Base-by-base conservation (phyloP, 2,329 filamentous ascomycete species). In the Neonectria ditissima region DNA sequence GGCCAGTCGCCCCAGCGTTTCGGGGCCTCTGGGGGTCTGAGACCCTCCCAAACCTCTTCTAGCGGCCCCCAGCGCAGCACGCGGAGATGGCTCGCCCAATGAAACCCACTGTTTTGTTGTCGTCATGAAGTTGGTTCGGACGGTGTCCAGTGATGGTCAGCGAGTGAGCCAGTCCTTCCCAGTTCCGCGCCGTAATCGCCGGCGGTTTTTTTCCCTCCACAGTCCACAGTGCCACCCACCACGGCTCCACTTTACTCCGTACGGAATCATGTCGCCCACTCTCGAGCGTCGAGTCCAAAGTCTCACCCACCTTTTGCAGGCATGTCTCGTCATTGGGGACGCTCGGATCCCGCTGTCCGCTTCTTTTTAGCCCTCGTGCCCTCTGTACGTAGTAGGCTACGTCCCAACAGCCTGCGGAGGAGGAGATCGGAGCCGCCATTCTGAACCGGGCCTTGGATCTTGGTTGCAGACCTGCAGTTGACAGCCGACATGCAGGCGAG, bases 171-270 rank as follows among this genome's bases (percentile, higher is more conserved):
- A 37, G 34, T 37, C 8, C 24, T n/a, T 37, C 34, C 34, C 34
- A 37, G 41, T 37, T n/a, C 30, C 18, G 32, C 61, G 63, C 62
- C 64, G 45, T 56, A 60, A 67, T 41, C 53, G 63, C 66, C 58
- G 39, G 30, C 20, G 50, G 39, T 57, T 62, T 53, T 50, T 39
- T 45, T 43, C 5, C 45, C 37, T 28, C 47, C 43, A 58, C 60
- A 58, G 60, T 28, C 47, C 43, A 58, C 60, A 58, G 60, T 62
- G 48, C 32, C 48, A 41, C 60, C 60, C 48, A 16, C 32, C 13
- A 7, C 34, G n/a, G n/a, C n/a, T n/a, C 55, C 58, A 28, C 34
- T 43, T 43, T 39, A 39, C 37, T 30, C 58, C 52, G 50, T 28
- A 41, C 37, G 8, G 37, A 20, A 18, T 41, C 11, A 11, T 41